Conservation (phyloP, 352 stramenopile genomes). For the Phytophthora sojae region DNA sequence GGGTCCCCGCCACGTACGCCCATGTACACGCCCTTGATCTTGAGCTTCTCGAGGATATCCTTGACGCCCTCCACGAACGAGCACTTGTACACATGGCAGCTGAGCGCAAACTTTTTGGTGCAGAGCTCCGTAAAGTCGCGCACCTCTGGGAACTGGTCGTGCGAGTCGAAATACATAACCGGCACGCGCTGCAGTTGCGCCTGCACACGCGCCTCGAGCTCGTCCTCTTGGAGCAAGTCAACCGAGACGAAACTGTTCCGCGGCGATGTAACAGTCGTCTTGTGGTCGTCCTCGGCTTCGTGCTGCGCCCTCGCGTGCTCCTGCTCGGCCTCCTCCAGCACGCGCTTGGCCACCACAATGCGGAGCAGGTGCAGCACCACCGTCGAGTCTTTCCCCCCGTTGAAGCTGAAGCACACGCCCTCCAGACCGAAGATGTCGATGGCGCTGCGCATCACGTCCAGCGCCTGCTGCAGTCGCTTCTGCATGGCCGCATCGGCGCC, state of each 20-base stretch:
- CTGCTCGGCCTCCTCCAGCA: conserved; percentile 51
- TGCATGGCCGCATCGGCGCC: conserved; percentile 51
- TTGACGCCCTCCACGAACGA: conserved; percentile 95
- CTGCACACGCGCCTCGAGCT: conserved; percentile 60
- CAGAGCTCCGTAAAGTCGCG: conserved; percentile 87
- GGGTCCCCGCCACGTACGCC: conserved; percentile 93
- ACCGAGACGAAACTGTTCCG: conserved; percentile 62
- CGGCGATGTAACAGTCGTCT: conserved; percentile 66
- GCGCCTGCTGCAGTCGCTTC: conserved; percentile 64
- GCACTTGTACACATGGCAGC: conserved; percentile 85
- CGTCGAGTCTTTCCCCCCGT: conserved; percentile 94
- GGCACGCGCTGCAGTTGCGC: conserved; percentile 62
- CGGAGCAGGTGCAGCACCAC: conserved; percentile 92
- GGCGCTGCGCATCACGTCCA: conserved; percentile 79
- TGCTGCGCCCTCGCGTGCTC: conserved; percentile 20
- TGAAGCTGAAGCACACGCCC: conserved; percentile 91
- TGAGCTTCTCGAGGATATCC: conserved; percentile 84
- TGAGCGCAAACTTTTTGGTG: conserved; percentile 60
- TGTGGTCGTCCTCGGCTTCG: conserved; percentile 20
- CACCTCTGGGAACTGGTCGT: conserved; percentile 95
- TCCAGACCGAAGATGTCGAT: conserved; percentile 86
- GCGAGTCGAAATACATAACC: conserved; percentile 97
- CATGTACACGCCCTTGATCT: conserved; percentile 93
- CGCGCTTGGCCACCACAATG: conserved; percentile 80
- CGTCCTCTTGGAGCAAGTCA: conserved; percentile 55